Conservation (phyloP, 371 early-diverging fungal species). For the Parasitella parasitica region DNA sequence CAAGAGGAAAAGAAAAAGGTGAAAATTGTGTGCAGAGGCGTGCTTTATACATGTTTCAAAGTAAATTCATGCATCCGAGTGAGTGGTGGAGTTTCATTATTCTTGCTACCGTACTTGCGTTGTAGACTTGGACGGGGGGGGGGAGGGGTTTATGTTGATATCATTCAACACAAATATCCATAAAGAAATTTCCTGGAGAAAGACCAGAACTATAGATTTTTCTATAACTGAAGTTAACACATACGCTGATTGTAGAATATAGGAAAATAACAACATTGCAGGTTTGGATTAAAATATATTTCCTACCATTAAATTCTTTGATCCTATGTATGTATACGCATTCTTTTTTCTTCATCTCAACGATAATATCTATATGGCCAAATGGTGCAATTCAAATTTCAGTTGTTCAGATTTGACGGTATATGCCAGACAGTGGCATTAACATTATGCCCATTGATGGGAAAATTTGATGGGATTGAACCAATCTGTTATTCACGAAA, state of each 20-base stretch:
- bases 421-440: slow-evolving; percentile 82
- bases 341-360: slow-evolving; percentile 2
- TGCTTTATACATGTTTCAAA: neutral
- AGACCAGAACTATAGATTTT: no score
- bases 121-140: neutral
- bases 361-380: neutral
- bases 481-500: slow-evolving; percentile 93
- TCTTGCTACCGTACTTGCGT: neutral
- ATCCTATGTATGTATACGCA: neutral
- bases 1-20: neutral
- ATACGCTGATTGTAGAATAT: no score
- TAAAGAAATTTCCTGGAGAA: neutral
- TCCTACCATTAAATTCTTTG: neutral
- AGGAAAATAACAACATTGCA: neutral
- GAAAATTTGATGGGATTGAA: slow-evolving; percentile 72
- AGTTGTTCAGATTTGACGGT: slow-evolving; percentile 68
- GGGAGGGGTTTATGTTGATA: neutral
- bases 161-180: neutral
- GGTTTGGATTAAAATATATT: neutral
- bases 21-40: neutral
- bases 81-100: neutral
- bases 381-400: slow-evolving; percentile 23
- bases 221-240: no score
- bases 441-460: slow-evolving; percentile 88
- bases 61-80: neutral